Percentiles rank a stretch among this genome's conserved stretches.
These are phyloP conservation scores for Pseudozyma thailandica DNA, from an alignment of 1,284 basidiomycete species.

Conservation along the genomic window DNA sequence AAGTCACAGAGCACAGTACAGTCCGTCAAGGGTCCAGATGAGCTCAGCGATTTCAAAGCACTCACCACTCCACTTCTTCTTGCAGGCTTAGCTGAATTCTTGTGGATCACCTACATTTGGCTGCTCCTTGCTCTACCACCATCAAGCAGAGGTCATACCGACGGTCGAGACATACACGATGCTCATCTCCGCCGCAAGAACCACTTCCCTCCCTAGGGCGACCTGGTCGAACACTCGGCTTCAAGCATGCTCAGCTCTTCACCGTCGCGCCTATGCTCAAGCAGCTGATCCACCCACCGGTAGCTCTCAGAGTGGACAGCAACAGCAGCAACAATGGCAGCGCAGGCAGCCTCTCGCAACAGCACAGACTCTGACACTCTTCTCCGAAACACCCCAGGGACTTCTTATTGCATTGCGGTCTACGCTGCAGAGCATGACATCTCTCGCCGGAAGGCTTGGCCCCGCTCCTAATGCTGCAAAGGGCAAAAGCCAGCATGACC, in stretches of 20 bases:
- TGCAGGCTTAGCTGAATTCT: background rate
- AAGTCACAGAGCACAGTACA: conserved; percentile 21
- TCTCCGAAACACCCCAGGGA: conserved; percentile 47
- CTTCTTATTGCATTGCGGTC: conserved; percentile 50
- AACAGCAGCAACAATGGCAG: conserved; percentile 48
- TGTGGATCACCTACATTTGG: background rate
- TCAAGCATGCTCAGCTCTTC: conserved; percentile 1
- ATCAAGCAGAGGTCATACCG: background rate
- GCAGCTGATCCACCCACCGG: conserved; percentile 17
- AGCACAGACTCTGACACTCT: conserved; percentile 54
- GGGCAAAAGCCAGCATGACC: conserved; percentile 25
- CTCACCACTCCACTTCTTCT: conserved; percentile 17
- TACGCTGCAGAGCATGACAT: conserved; percentile 48
- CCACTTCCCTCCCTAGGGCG: conserved; percentile 10
- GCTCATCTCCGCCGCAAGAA: conserved; percentile 24
- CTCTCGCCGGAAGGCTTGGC: conserved; percentile 25
- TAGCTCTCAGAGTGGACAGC: conserved; percentile 13
- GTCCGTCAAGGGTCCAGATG: conserved; percentile 16
- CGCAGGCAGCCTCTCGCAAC: conserved; percentile 51
- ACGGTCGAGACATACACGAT: conserved; percentile 24
- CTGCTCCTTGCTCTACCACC: background rate
- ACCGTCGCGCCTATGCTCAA: conserved; percentile 26
- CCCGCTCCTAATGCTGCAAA: conserved; percentile 16
- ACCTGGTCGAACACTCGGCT: background rate
- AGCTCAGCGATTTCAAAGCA: conserved; percentile 22